phyloP scores from a whole-genome alignment of 495 filamentous ascomycete species.

The Trichoderma reesei region DNA sequence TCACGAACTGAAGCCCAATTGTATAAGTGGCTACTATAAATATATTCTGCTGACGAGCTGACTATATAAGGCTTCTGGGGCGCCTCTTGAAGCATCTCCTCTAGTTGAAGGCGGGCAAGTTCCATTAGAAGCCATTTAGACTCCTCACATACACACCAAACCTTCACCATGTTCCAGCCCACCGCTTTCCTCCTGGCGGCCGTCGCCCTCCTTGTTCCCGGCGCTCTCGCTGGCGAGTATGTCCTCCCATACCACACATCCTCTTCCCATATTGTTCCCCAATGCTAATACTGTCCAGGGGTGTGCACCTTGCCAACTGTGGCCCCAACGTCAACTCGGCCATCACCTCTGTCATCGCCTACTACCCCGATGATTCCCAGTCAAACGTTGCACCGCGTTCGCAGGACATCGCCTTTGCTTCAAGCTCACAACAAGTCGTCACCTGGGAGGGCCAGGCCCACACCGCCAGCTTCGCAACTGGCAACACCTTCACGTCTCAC shows the following conservation, averaged over 20 bases:
- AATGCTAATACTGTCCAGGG: background rate
- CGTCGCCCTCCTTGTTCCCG: background rate
- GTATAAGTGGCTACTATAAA: background rate
- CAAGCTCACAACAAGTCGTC: background rate
- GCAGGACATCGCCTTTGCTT: background rate
- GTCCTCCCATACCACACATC: background rate
- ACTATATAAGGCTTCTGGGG: background rate
- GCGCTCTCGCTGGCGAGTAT: background rate
- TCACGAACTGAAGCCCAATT: background rate
- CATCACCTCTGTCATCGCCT: background rate
- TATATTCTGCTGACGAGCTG: background rate
- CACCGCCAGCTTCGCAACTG: background rate
- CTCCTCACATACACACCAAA: background rate
- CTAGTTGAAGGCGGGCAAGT: too few species aligned
- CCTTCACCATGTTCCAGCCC: background rate
- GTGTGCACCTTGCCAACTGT: conserved; percentile 1
- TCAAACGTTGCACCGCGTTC: background rate
- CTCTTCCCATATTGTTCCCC: background rate
- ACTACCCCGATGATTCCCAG: background rate
- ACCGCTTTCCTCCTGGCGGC: background rate
- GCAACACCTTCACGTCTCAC: background rate
- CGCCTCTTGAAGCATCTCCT: too few species aligned
- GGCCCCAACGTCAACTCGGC: background rate
- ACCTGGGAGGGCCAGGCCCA: background rate
- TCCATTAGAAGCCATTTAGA: background rate